Base-by-base conservation (phyloP, 306 rosid species). In the Purshia tridentata region DNA sequence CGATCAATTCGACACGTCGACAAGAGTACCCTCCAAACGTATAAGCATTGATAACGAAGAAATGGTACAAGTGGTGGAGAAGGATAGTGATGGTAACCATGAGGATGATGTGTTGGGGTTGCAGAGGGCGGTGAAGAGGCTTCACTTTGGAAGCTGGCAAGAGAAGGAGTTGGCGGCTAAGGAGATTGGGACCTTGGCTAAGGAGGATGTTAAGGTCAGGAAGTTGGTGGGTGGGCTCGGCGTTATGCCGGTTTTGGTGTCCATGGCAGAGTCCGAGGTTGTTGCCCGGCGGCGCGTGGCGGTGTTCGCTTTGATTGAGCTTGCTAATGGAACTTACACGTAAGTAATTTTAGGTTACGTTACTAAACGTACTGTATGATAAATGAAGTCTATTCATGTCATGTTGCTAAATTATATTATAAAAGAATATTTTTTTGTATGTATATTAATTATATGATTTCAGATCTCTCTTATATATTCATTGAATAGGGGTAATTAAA, bases 121-220 rank as follows among this genome's bases (percentile, higher is more conserved):
- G 76, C 90, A 89, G 76, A 88, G 72, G 81, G 83, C 90, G 5
- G 99, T 95, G 83, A 95, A 95, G 89, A 86, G 77, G 78, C 96
- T 95, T 78, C 95, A 95, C 85, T 95, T 95, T 23, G 99, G 99
- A 41, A 82, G 80, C 77, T 87, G 90, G 89, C 88, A 85, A 78
- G 97, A 91, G 90, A 95, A 87, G 72, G 97, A 89, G 77, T 46
- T 58, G 49, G 94, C 96, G 41, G 93, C 95, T 3, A 69, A 72
- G 67, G 93, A 84, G 87, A 90, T 95, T 81, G 86, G 70, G 49
- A 78, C 70, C 66, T 76, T 91, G 57, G 90, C 90, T 10, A 89
- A 78, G 78, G 86, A 91, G 71, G 91, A 90, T 70, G 73, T 84
- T 2, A 88, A 83, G 85, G 73, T 81, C 8, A 89, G 83, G 59